Conservation (phyloP, 2,329 filamentous ascomycete genomes). For the Akanthomyces uredinophilus region DNA sequence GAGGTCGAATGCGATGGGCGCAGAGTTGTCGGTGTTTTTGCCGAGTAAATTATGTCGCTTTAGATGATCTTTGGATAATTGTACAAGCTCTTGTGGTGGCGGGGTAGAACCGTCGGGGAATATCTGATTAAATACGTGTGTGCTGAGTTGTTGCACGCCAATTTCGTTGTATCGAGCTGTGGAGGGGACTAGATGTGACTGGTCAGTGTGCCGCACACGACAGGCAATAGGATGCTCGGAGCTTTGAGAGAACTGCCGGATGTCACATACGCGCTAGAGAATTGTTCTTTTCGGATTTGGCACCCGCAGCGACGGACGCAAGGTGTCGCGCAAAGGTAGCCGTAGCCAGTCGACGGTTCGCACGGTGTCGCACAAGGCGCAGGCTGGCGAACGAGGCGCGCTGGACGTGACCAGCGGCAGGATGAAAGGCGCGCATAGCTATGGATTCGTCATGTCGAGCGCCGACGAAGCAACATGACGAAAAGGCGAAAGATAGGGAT, state of each 20-base stretch:
- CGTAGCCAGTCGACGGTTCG: slow-evolving; percentile 33
- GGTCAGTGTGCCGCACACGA: slow-evolving; percentile 13
- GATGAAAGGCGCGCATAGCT: slow-evolving; percentile 24
- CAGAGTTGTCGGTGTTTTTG: slow-evolving; percentile 74
- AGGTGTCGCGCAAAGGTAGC: slow-evolving; percentile 41
- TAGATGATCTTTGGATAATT: slow-evolving; percentile 77
- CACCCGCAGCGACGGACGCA: slow-evolving; percentile 25
- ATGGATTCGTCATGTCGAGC: slow-evolving; percentile 12
- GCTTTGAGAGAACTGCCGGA: background rate
- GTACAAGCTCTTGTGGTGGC: slow-evolving; percentile 66
- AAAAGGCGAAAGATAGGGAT: slow-evolving; percentile 11
- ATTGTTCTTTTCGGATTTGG: slow-evolving; percentile 14
- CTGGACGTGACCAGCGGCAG: slow-evolving; percentile 32
- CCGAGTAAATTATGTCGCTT: slow-evolving; percentile 79
- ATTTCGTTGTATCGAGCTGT: slow-evolving; percentile 82
- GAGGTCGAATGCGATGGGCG: slow-evolving; percentile 80
- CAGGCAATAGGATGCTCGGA: no score
- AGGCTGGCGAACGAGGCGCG: slow-evolving; percentile 42
- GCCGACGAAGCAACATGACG: slow-evolving; percentile 22
- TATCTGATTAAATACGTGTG: slow-evolving; percentile 74
- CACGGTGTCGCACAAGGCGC: slow-evolving; percentile 45
- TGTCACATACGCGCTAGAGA: slow-evolving; percentile 37
- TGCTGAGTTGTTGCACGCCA: slow-evolving; percentile 88
- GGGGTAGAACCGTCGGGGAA: slow-evolving; percentile 58
- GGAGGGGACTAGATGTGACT: slow-evolving; percentile 36